Evolutionary conservation across 129 eudicot species (phyloP), one percentile per base, ranked within the genome.

Genomic region (Sambucus nigra): DNA sequence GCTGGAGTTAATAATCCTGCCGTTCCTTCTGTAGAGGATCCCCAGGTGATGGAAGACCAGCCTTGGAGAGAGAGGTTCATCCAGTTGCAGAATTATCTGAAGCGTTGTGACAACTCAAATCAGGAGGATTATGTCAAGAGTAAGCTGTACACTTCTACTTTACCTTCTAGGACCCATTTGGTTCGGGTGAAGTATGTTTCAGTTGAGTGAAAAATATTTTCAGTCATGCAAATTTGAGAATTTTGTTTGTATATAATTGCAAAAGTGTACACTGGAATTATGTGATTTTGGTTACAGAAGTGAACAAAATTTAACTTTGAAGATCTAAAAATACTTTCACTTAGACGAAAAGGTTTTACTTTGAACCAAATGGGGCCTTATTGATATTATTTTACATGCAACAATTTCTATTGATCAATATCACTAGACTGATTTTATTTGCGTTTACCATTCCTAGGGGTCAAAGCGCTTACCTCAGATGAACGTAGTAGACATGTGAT

Each of bases 401-500:
- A 42, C 48, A 16, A 42, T 9, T 13, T 42, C 20, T 2, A 35
- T 35, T 35, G 8, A 42, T 42, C 19, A 13, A 42, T 31, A 31
- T 5, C 8, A 23, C 22, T 62, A 1, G 15, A 20, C 19, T 53
- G 51, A 39, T 55, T 17, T 27, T 64, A n/a, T 12, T 12, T 48
- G 25, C 23, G 11, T 16, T 53, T 29, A 11, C n/a, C n/a, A n/a
- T 58, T 69, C 20, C 51, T 54, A 74, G 80, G 53, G 64, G 42
- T 74, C 24, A 68, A 68, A 45, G 46, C 76, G 1, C 59, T 64
- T 54, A 58, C 80, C 16, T 54, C 76, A 4, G 72, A 64, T 44
- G 80, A 74, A 57, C 60, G 63, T 53, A 74, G 57, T 13, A 69
- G 68, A 47, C 68, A 58, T 59, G 76, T 76, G 3, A 61, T 69